Evolutionary conservation across 192 early-diverging fungal genomes (phyloP), one percentile per base, ranked within the genome.

Genomic region (Phycomyces blakesleeanus): DNA sequence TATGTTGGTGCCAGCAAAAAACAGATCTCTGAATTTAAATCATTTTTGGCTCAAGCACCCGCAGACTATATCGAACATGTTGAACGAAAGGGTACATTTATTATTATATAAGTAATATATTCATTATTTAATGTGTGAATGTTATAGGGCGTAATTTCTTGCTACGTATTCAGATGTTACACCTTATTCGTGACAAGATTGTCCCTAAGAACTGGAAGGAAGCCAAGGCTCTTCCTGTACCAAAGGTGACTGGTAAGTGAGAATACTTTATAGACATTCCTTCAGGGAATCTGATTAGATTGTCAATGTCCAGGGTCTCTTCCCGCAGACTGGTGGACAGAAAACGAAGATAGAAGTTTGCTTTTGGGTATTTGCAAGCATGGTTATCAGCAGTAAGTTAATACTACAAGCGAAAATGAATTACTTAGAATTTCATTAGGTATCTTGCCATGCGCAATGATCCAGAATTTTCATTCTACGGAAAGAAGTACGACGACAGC

Each of bases 51-150:
- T 14, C 86, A 93, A 22, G 87, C 91, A 0, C 78, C 83, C 6
- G 76, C 73, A 20, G 92, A 94, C 14, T 91, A 93, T 53, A 71
- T 78, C n/a, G 89, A 94, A 27, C 87, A 90, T 66, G 72, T 93
- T 52, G 78, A 78, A 8, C 83, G 82, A 51, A 92, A 89, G 61
- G 72, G 66, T 38, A 34, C 7, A 7, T 34, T 34, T 34, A 47
- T n/a, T 47, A 7, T 1, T 47, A 2, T 44, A 61, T 21, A 61
- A 3, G 6, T 5, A 61, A 4, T 11, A 51, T 16, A 51, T 5
- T 38, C 24, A 26, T 29, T 54, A 20, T 54, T 54, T 3, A 21
- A 22, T 54, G 52, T 54, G 52, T 47, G 8, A 51, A 29, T 57
- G 5, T 38, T 51, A 2, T 61, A 61, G 62, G 63, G 7, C 72